Base-by-base conservation (phyloP, 2,329 filamentous ascomycete genomes). In the Pestalotiopsis fici region DNA sequence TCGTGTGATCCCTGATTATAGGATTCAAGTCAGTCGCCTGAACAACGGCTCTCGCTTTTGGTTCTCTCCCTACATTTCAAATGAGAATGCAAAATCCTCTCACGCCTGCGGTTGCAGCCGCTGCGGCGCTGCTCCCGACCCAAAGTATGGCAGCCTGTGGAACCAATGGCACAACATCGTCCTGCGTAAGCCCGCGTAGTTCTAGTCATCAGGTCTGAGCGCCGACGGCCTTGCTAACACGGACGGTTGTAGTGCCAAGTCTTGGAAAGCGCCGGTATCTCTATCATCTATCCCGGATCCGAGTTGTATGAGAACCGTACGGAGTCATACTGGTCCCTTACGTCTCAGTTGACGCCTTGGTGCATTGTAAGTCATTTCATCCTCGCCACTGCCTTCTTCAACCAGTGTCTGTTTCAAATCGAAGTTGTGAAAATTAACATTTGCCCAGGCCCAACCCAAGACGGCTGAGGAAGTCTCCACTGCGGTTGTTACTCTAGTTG, bases 401-500 rank as follows among this genome's bases (percentile, higher is more conserved):
- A 18, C 28, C 13, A 35, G 6, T 6, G 11, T 37, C 15, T 37
- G 0, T 35, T 35, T 39, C 5, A n/a, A n/a, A 37, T 15, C 4
- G 21, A 23, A 15, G 28, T 5, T 18, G 13, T 5, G 25, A n/a
- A 2, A 18, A 47, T 13, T 31, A 21, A 21, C 4, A 18, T 47
- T 31, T 5, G 7, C 37, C 6, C 12, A 64, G 54, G 55, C 37
- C 39, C 64, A 68, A 43, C 65, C 67, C 2, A 64, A 50, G 23
- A 60, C 67, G 1, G 57, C 69, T 13, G 50, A 65, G 13, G 65
- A 68, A 39, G 69, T 68, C 3, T 59, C 63, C 2, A 39, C 56
- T 4, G 50, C 64, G 11, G 64, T 67, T 13, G 57, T 63, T 9
- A 65, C 67, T 47, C 59, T 71, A 66, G 59, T 71, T 66, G 43